Percentiles rank a stretch among this genome's conserved stretches.
Conservation (phyloP, 352 stramenopile species). For the Aphanomyces stellatus region DNA sequence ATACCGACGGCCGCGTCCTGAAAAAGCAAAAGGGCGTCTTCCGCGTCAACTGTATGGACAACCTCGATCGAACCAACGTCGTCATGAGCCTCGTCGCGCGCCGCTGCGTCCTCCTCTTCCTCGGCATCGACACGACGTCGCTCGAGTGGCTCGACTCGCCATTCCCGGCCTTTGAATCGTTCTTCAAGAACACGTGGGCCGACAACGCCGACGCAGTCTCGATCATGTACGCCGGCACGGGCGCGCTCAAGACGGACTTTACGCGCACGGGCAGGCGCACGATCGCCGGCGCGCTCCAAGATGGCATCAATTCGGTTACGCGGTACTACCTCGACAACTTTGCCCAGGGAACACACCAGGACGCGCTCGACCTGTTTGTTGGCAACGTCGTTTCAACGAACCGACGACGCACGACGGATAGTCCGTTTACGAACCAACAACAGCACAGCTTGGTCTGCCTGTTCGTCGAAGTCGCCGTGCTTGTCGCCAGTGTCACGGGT, state of each 20-base stretch:
- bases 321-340: slow-evolving; percentile 97
- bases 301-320: slow-evolving; percentile 92
- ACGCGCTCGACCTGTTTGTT: slow-evolving; percentile 89
- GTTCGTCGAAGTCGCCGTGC: slow-evolving; percentile 42
- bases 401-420: slow-evolving; percentile 74
- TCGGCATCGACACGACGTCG: slow-evolving; percentile 31
- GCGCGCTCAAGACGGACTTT: slow-evolving; percentile 93
- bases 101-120: slow-evolving; percentile 65
- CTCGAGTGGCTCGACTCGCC: slow-evolving; percentile 40
- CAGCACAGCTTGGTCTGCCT: slow-evolving; percentile 64
- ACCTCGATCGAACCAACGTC: slow-evolving; percentile 95
- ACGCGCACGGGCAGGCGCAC: slow-evolving; percentile 92
- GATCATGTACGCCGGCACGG: slow-evolving; percentile 89
- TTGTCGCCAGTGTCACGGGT: slow-evolving; percentile 41
- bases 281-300: slow-evolving; percentile 81
- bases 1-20: slow-evolving; percentile 41
- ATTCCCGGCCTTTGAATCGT: slow-evolving; percentile 49
- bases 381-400: slow-evolving; percentile 62
- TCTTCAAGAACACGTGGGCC: slow-evolving; percentile 88
- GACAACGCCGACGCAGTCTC: slow-evolving; percentile 94
- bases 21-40: slow-evolving; percentile 89
- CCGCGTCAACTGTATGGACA: slow-evolving; percentile 98
- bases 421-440: slow-evolving; percentile 75
- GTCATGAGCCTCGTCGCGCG: slow-evolving; percentile 93
- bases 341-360: slow-evolving; percentile 86